phyloP scores from a whole-genome alignment of 192 early-diverging fungal genomes.

The Helicostylum pulchrum region DNA sequence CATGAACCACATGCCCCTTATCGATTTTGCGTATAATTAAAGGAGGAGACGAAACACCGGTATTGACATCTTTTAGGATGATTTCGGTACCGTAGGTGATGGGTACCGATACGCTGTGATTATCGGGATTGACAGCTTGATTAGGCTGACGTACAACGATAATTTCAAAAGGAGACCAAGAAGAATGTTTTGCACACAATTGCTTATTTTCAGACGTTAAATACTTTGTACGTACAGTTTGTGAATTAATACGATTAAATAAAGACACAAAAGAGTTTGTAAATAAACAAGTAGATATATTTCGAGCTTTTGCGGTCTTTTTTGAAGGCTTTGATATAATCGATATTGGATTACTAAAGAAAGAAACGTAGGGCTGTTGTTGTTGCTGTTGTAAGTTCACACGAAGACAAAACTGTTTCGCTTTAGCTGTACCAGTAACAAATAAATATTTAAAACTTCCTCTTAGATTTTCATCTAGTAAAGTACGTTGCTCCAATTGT shows the following conservation, averaged over 20 bases:
- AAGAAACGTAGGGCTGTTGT: slow-evolving; percentile 48
- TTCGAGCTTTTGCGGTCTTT: slow-evolving; percentile 82
- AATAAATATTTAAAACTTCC: slow-evolving; percentile 75
- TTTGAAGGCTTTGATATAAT: slow-evolving; percentile 94
- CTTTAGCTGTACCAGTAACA: slow-evolving; percentile 76
- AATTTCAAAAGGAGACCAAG: slow-evolving; percentile 65
- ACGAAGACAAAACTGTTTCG: slow-evolving; percentile 72
- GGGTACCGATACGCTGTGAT: slow-evolving; percentile 31
- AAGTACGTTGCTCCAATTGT: slow-evolving; percentile 44
- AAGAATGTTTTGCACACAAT: slow-evolving; percentile 57
- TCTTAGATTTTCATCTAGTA: slow-evolving; percentile 49
- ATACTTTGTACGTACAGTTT: slow-evolving; percentile 87
- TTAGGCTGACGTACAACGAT: slow-evolving; percentile 32
- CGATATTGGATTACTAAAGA: slow-evolving; percentile 70
- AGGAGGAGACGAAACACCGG: slow-evolving; percentile 61
- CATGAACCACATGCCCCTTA: slow-evolving; percentile 61
- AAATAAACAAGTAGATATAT: slow-evolving; percentile 72
- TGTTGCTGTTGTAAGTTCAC: slow-evolving; percentile 46
- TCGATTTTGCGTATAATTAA: slow-evolving; percentile 80
- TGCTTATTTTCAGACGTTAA: slow-evolving; percentile 60
- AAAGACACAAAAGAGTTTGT: slow-evolving; percentile 75
- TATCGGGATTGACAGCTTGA: background rate
- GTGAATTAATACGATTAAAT: slow-evolving; percentile 90
- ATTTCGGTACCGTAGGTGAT: slow-evolving; percentile 74
- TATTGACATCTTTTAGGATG: slow-evolving; percentile 60